phyloP scores from a whole-genome alignment of 371 early-diverging fungal species.

The Mortierella sp. region DNA sequence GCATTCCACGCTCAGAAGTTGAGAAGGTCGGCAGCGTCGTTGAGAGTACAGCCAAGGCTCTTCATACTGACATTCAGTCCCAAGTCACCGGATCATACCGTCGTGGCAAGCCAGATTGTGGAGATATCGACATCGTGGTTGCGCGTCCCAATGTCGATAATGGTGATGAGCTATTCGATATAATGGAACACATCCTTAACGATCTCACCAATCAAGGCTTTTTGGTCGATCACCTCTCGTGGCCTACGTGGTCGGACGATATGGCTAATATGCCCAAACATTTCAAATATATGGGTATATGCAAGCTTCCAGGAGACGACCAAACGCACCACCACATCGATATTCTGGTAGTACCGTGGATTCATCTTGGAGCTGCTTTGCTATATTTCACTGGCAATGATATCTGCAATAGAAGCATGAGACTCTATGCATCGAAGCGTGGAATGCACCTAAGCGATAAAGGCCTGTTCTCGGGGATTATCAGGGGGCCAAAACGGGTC shows the following conservation, averaged over 20 bases:
- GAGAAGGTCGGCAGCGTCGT: slow-evolving; percentile 37
- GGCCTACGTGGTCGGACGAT: slow-evolving; percentile 24
- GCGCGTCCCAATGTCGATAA: slow-evolving; percentile 34
- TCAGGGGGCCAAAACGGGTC: slow-evolving; percentile 29
- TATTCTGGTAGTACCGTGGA: slow-evolving; percentile 47
- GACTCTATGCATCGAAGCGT: slow-evolving; percentile 34
- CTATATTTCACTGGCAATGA: slow-evolving; percentile 52
- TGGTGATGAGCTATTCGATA: slow-evolving; percentile 33
- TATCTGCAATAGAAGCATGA: slow-evolving; percentile 48
- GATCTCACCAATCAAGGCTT: slow-evolving; percentile 26
- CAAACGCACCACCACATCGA: slow-evolving; percentile 42
- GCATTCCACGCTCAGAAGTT: slow-evolving; percentile 45
- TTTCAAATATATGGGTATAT: slow-evolving; percentile 57
- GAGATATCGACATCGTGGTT: slow-evolving; percentile 48
- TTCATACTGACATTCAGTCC: slow-evolving; percentile 40
- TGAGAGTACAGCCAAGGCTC: slow-evolving; percentile 15
- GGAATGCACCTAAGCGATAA: slow-evolving; percentile 50
- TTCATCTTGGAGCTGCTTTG: slow-evolving; percentile 32
- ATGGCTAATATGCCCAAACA: slow-evolving; percentile 33
- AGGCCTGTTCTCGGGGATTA: slow-evolving; percentile 33
- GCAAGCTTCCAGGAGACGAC: slow-evolving; percentile 29
- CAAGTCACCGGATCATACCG: slow-evolving; percentile 53
- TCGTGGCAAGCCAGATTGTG: slow-evolving; percentile 49
- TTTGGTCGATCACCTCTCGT: slow-evolving; percentile 37
- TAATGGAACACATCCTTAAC: slow-evolving; percentile 45